These are phyloP conservation scores for Flaveria ramosissima DNA, from an alignment of 129 eudicot genomes.

Conservation along the genomic window DNA sequence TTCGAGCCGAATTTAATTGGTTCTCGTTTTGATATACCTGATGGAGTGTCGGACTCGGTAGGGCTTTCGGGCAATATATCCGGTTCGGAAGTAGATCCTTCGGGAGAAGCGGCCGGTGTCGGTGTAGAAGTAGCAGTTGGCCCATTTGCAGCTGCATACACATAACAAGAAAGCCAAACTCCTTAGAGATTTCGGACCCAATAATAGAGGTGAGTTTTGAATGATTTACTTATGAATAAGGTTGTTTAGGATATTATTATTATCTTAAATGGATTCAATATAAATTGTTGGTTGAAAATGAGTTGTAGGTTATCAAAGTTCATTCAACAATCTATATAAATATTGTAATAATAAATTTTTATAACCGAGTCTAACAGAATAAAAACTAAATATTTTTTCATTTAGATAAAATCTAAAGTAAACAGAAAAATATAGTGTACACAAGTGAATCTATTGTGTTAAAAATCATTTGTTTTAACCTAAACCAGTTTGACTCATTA, in stretches of 20 bases:
- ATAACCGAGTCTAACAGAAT: too few relatives aligned
- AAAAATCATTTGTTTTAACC: background rate
- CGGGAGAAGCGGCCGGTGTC: conserved; percentile 53
- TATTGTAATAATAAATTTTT: too few relatives aligned
- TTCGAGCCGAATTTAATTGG: too few relatives aligned
- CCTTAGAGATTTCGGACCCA: background rate
- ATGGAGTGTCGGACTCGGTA: conserved; percentile 34
- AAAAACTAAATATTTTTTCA: too few relatives aligned
- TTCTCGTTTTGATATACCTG: conserved; percentile 21
- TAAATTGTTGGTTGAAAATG: too few relatives aligned
- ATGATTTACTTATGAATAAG: background rate
- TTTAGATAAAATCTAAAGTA: too few relatives aligned
- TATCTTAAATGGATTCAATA: too few relatives aligned
- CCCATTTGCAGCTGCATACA: conserved; percentile 44
- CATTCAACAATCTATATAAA: too few relatives aligned
- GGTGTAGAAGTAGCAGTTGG: conserved; percentile 42
- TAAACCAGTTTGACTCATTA: background rate
- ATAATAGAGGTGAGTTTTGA: background rate
- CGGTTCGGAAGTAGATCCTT: conserved; percentile 38
- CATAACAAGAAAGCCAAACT: conserved; percentile 2
- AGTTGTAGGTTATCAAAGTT: too few relatives aligned
- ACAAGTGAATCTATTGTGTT: too few relatives aligned
- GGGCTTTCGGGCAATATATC: conserved; percentile 43
- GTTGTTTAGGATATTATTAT: too few relatives aligned
- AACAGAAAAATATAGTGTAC: background rate